These are phyloP conservation scores for Pichia membranifaciens DNA, from an alignment of 805 yeast genomes.

Conservation along the genomic window DNA sequence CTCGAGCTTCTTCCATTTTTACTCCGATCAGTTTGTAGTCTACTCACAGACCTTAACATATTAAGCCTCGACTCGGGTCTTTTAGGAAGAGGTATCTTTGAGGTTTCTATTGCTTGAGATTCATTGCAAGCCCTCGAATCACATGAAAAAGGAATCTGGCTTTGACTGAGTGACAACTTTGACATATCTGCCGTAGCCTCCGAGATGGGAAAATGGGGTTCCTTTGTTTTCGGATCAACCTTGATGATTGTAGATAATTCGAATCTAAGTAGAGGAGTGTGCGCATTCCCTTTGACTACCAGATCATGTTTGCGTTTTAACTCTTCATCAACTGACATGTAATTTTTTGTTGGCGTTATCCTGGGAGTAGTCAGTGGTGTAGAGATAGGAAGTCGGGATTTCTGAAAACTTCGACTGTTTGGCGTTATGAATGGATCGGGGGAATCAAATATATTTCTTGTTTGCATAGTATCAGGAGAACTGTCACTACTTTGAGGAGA, in stretches of 20 bases:
- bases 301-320: not conserved
- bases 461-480: conserved; percentile 13
- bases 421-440: conserved; percentile 32
- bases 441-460: conserved; percentile 12
- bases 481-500: conserved; percentile 4
- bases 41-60: conserved; percentile 16
- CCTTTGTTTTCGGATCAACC: not conserved
- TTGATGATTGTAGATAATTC: conserved; percentile 8
- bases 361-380: conserved; percentile 16
- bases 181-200: not conserved
- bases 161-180: not conserved
- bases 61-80: conserved; percentile 23
- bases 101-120: not conserved
- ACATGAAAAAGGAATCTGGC: not conserved
- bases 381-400: conserved; percentile 11
- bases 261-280: conserved; percentile 5
- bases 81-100: conserved; percentile 26
- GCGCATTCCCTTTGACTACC: not conserved
- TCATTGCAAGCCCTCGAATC: not conserved
- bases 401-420: conserved; percentile 14
- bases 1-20: not conserved
- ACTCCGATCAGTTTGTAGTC: conserved; percentile 1
- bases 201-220: conserved; percentile 2
- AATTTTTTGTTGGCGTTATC: conserved; percentile 10
- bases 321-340: conserved; percentile 4